A percentile compares a stretch with the other conserved stretches of the same genome.
phyloP scores from a whole-genome alignment of 441 rosid species.

The Breynia disticha region DNA sequence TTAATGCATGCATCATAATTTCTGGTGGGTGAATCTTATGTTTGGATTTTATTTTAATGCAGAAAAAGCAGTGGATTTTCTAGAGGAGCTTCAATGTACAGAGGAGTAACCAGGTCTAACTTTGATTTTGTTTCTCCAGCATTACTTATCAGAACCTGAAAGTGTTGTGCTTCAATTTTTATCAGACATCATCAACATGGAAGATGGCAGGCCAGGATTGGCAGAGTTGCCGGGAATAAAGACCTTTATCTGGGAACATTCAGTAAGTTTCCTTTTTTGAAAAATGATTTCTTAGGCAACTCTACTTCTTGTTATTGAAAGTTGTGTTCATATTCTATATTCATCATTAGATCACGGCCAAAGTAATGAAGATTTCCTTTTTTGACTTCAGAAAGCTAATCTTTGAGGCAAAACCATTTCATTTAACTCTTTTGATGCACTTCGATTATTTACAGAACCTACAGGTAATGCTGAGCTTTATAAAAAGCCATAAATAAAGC shows the following conservation, averaged over 20 bases:
- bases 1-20: neutral
- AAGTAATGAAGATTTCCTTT: no score
- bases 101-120: slow-evolving; percentile 90
- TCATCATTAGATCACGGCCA: no score
- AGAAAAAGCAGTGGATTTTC: slow-evolving; percentile 96
- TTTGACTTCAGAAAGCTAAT: no score
- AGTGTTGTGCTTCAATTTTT: neutral
- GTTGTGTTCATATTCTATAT: neutral
- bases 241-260: slow-evolving; percentile 96
- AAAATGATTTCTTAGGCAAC: neutral
- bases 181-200: slow-evolving; percentile 95
- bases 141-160: neutral
- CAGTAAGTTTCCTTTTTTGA: slow-evolving; percentile 35
- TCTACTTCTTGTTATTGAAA: neutral
- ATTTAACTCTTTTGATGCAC: no score
- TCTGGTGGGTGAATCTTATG: neutral
- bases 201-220: slow-evolving; percentile 97
- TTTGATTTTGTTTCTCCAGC: neutral
- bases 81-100: slow-evolving; percentile 83
- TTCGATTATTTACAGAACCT: no score
- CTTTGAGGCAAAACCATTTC: no score
- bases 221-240: slow-evolving; percentile 95
- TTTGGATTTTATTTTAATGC: slow-evolving; percentile 3
- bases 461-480: no score
- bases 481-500: no score